Conservation (phyloP, 1,139 yeast genomes). For the Hyphopichia burtonii region DNA sequence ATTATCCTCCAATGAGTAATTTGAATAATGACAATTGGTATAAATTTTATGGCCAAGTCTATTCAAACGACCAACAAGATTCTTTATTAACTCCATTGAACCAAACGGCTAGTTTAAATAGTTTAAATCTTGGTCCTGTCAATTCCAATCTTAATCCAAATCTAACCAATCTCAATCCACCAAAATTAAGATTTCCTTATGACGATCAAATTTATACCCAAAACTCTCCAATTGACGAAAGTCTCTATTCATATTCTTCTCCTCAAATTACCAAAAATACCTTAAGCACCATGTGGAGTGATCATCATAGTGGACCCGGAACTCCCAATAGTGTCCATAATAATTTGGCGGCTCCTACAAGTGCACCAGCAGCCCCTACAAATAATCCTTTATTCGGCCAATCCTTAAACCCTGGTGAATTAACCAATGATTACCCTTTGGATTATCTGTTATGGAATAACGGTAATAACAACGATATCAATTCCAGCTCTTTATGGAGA, state of each 20-base stretch:
- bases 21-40: slow-evolving; percentile 11
- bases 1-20: not conserved
- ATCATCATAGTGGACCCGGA: not conserved
- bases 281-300: not conserved
- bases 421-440: not conserved
- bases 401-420: not conserved
- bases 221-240: not conserved
- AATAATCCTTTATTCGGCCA: not conserved
- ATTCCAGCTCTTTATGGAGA: not conserved
- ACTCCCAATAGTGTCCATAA: not conserved
- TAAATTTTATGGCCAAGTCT: slow-evolving; percentile 25
- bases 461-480: not conserved
- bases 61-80: slow-evolving; percentile 7
- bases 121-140: too few species aligned
- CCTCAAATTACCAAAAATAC: not conserved
- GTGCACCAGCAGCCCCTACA: not conserved
- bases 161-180: not conserved
- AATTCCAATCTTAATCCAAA: too few species aligned
- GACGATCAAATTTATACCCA: slow-evolving; percentile 19
- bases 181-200: slow-evolving; percentile 18
- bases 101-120: not conserved
- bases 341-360: not conserved
- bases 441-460: not conserved
- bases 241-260: not conserved
- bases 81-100: slow-evolving; percentile 5